phyloP scores from a whole-genome alignment of 495 filamentous ascomycete species.

The Viridothelium virens region DNA sequence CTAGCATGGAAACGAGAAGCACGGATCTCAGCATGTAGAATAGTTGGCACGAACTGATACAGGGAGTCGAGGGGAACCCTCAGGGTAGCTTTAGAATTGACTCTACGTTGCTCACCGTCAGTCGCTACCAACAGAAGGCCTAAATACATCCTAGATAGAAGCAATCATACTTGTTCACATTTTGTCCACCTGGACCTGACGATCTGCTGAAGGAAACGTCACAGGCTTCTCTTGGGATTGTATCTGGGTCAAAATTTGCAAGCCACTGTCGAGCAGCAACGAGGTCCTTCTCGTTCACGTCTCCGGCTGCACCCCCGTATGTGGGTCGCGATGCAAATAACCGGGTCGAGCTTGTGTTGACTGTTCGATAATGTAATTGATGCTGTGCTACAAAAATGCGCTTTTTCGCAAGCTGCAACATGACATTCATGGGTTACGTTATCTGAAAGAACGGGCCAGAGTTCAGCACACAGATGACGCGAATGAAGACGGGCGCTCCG shows the following conservation, averaged over 20 bases:
- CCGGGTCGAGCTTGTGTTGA: background rate
- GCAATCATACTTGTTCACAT: constrained; percentile 81
- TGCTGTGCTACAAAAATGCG: background rate
- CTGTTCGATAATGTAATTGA: background rate
- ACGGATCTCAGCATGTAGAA: constrained; percentile 57
- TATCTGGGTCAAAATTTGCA: constrained; percentile 50
- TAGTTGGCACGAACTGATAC: constrained; percentile 54
- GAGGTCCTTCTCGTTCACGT: constrained; percentile 49
- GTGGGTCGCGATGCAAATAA: background rate
- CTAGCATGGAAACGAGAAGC: constrained; percentile 62
- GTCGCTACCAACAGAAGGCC: background rate
- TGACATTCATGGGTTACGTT: too few species aligned
- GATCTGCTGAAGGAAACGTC: constrained; percentile 71
- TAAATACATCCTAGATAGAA: background rate
- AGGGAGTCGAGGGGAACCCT: constrained; percentile 53
- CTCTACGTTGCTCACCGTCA: constrained; percentile 45
- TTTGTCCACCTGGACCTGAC: constrained; percentile 90
- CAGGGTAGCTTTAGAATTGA: constrained; percentile 85
- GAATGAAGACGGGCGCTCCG: too few species aligned
- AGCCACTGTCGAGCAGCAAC: constrained; percentile 71
- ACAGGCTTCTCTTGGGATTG: constrained; percentile 57
- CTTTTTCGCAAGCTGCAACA: background rate
- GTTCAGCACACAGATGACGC: too few species aligned
- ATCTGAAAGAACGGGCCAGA: too few species aligned
- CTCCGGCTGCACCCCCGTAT: background rate